Evolutionary conservation across 2,329 filamentous ascomycete species (phyloP), one percentile per base, ranked within the genome.

Genomic region (Ascochyta clinopodiicola): DNA sequence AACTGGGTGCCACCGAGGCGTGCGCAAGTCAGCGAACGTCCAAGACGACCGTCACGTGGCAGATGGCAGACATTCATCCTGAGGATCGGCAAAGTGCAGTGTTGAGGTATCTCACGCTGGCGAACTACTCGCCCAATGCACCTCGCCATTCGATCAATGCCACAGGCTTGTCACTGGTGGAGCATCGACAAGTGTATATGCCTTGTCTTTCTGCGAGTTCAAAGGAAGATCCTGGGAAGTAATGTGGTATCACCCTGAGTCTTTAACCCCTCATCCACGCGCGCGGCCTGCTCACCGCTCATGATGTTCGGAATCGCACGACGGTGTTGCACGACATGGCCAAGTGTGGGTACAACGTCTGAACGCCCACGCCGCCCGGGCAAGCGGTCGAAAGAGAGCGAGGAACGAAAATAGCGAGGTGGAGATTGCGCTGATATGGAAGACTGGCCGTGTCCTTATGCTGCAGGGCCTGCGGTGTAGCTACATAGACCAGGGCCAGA

Each of bases 251-350:
- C 52, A 56, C 52, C 13, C 47, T 32, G 10, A 21, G 24, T 46
- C 25, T 49, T 39, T 49, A 34, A 42, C 34, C 46, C 37, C 45
- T 37, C 45, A 35, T 31, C 36, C 35, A 40, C 49, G 52, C 45
- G 52, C 36, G 51, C 52, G 36, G 49, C 35, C 29, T 56, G 46
- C 46, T 51, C 52, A 56, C 52, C 52, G 52, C 52, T 40, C 15
- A 35, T 56, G 37, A 35, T 39, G 27, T 34, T 42, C 25, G 15
- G 24, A 17, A 45, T 45, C 35, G 45, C 42, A 50, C 38, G 13
- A 10, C 45, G 36, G 22, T n/a, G 52, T 56, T 31, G 34, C 42
- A 51, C 52, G 38, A 38, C 52, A 56, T 45, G 24, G 42, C 31
- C 25, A 32, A 45, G 46, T 35, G 29, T 42, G 34, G 37, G 25